phyloP scores from a whole-genome alignment of 345 rosid genomes.

The Citrus australasica region DNA sequence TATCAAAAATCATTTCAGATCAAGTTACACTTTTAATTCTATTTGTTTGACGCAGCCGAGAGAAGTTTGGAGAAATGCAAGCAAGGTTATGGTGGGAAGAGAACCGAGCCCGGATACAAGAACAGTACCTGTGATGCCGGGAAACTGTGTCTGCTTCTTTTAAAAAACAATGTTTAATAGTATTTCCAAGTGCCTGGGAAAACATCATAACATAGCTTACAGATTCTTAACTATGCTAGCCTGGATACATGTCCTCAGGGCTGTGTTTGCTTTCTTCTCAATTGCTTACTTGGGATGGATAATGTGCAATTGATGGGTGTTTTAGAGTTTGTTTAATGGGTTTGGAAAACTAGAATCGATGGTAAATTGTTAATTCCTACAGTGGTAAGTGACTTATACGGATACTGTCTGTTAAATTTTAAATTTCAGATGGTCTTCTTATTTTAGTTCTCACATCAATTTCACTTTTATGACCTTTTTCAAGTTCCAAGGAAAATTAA shows the following conservation, averaged over 20 bases:
- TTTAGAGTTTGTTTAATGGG: constrained; percentile 15
- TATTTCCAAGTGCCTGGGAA: constrained; percentile 1
- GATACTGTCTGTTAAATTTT: not conserved
- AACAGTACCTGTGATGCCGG: constrained; percentile 69
- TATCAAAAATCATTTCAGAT: not conserved
- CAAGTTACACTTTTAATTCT: not conserved
- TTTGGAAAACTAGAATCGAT: not conserved
- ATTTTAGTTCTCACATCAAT: not conserved
- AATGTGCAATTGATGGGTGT: constrained; percentile 8
- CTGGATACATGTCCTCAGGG: not conserved
- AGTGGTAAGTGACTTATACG: not conserved
- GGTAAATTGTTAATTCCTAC: constrained; percentile 2
- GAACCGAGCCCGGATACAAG: constrained; percentile 87
- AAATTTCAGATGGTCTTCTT: not conserved
- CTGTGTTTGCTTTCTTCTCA: not conserved
- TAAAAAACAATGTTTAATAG: not conserved
- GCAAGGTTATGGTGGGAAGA: constrained; percentile 98
- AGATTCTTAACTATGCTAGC: not conserved
- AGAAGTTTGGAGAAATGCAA: constrained; percentile 75
- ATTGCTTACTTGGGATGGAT: constrained; percentile 6
- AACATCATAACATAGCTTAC: constrained; percentile 12
- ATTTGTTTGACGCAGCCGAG: constrained; percentile 65
- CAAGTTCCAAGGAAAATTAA: too few relatives aligned
- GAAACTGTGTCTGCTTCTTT: constrained; percentile 11
- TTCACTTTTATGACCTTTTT: too few relatives aligned